Evolutionary conservation across 1,139 yeast species (phyloP), one percentile per base, ranked within the genome.

Genomic region (Geotrichum histeridarum): DNA sequence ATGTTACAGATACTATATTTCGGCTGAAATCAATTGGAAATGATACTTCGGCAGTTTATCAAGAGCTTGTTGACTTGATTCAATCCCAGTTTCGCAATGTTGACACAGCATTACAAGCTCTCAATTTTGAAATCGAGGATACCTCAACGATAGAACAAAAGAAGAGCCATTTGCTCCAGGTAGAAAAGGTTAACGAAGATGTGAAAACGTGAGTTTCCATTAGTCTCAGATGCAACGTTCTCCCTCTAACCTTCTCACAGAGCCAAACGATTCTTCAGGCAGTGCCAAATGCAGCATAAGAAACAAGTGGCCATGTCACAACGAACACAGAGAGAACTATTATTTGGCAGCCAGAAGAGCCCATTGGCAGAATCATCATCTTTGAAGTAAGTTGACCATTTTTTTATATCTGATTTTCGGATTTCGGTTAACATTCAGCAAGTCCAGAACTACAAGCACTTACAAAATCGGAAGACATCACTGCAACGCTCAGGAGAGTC

Each of bases 391-490:
- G 56, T 44, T 31, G 14, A 18, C n/a, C 8, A 15, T 27, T 31
- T 30, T 27, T 27, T 12, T n/a, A 3, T 8, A 22, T 22, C 27
- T 3, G 5, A 22, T 22, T 22, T 11, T 39, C 56, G 9, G 46
- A 51, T 14, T 32, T 27, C n/a, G 31, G 18, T 43, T 42, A 38
- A 33, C 35, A 27, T 9, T 5, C 54, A 42, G 32, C 54, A 42
- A 59, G 61, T 52, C 59, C 59, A 14, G 70, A 68, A 50, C 68
- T 67, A 42, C 76, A 76, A 57, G 70, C 79, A 9, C 67, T 78
- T 42, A 65, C 71, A 18, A 78, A 78, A 50, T 78, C 81, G 52
- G 79, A 79, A 57, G 77, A 77, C 56, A 79, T 83, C 55, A 80
- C 86, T 0, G 64, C 75, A 8, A 71, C 82, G 1, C 71, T 82